phyloP scores from a whole-genome alignment of 2,329 filamentous ascomycete genomes.

The Xylariaceae sp. region DNA sequence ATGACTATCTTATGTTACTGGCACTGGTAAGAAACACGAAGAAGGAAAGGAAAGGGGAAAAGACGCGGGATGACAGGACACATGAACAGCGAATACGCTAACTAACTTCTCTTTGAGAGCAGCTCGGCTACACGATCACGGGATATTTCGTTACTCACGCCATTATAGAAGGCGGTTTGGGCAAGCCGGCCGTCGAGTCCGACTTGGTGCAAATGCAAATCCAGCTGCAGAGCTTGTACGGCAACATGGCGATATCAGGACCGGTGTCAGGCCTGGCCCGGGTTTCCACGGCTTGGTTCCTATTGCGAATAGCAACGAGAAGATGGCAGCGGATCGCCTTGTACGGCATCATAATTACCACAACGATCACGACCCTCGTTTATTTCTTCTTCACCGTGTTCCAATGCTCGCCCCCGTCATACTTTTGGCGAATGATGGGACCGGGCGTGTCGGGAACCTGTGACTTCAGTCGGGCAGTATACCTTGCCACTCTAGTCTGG shows the following conservation, averaged over 20 bases:
- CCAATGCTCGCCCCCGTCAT: conserved; percentile 44
- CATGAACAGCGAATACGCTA: conserved; percentile 1
- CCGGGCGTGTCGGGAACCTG: conserved; percentile 36
- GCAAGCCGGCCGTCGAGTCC: conserved; percentile 23
- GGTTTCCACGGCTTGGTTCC: conserved; percentile 38
- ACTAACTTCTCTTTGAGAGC: neutral
- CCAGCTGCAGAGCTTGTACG: conserved; percentile 35
- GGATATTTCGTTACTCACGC: conserved; percentile 32
- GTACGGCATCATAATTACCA: conserved; percentile 31
- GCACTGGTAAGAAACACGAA: conserved; percentile 36
- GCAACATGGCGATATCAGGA: conserved; percentile 38
- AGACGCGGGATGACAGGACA: neutral
- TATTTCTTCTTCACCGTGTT: conserved; percentile 45
- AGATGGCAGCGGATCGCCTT: conserved; percentile 34
- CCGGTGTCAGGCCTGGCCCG: conserved; percentile 37
- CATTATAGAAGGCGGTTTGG: conserved; percentile 29
- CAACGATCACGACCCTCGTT: conserved; percentile 33
- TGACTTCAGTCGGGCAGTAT: conserved; percentile 36
- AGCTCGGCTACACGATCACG: conserved; percentile 35
- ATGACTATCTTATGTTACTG: conserved; percentile 44
- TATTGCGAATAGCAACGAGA: conserved; percentile 36
- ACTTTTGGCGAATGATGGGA: conserved; percentile 42
- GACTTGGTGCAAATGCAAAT: conserved; percentile 22
- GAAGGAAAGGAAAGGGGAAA: neutral
- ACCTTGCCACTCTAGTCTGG: conserved; percentile 41